These are phyloP conservation scores for Xylaria sp. DNA, from an alignment of 2,329 filamentous ascomycete species.

Conservation along the genomic window DNA sequence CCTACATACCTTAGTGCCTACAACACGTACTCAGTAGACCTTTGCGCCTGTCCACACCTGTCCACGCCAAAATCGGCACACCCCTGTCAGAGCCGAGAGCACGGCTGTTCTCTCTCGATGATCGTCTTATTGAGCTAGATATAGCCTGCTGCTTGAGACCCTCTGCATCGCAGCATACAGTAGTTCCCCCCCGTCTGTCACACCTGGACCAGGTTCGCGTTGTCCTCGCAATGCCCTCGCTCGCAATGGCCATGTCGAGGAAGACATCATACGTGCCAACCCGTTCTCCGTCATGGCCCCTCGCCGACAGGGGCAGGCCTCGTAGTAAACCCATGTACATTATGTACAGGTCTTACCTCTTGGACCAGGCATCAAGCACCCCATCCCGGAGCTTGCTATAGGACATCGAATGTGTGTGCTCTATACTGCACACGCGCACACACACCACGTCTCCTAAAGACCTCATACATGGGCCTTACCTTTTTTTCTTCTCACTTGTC, in stretches of 20 bases:
- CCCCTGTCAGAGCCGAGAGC: constrained; percentile 13
- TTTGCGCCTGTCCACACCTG: constrained; percentile 1
- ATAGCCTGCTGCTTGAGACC: constrained; percentile 34
- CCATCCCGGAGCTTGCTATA: constrained; percentile 18
- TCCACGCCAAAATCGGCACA: neutral
- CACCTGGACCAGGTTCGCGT: constrained; percentile 27
- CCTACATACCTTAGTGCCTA: constrained; percentile 6
- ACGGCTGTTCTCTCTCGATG: constrained; percentile 32
- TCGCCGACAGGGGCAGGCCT: constrained; percentile 37
- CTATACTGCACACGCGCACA: constrained; percentile 10
- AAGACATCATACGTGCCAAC: constrained; percentile 23
- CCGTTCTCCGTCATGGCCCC: constrained; percentile 25
- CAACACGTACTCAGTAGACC: neutral
- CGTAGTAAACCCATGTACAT: constrained; percentile 20
- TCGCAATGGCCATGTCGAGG: constrained; percentile 1
- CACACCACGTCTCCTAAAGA: constrained; percentile 28
- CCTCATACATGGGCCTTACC: constrained; percentile 19
- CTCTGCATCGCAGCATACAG: constrained; percentile 9
- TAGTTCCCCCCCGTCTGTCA: constrained; percentile 27
- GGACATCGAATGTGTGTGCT: constrained; percentile 3
- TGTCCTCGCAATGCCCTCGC: constrained; percentile 19
- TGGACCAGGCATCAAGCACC: constrained; percentile 13
- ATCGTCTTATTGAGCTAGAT: constrained; percentile 37
- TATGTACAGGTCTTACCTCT: constrained; percentile 19
- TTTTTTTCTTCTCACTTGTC: constrained; percentile 8